Base-by-base conservation (phyloP, 805 yeast species). In the Kluyveromyces dobzhanskii region DNA sequence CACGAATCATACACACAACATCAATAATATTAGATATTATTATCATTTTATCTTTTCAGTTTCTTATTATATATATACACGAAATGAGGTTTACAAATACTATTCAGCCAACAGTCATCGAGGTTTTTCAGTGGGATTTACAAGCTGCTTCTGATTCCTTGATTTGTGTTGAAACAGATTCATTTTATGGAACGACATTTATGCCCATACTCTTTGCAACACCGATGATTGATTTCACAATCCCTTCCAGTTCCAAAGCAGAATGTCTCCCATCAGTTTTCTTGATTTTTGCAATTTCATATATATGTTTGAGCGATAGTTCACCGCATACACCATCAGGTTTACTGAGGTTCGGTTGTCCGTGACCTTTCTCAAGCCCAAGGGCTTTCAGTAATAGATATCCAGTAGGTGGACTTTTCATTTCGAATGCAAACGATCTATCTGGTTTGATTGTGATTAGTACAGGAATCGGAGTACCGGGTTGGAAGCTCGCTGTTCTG, bases 251-350 rank as follows among this genome's bases (percentile, higher is more conserved):
- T 16, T 80, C 84, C 41, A 81, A 64, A 38, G 73, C 70, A 39
- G 78, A 72, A 61, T 87, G 95, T 51, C 81, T 74, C 2, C 76
- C 78, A 61, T 92, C 98, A 1, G 80, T 81, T 59, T 87, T 77
- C 66, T 92, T 92, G 49, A 92, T 81, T 65, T 86, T 82, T 27
- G 98, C 97, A 51, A 92, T 84, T 65, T 90, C 97, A 57, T 85
- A 92, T 21, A 87, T 73, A 58, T 92, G 97, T 61, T 92, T 92
- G 52, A 92, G 70, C 13, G 88, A 77, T 27, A 76, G 60, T 43
- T 65, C 69, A 16, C 96, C 97, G 13, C 78, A 79, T 44, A 46
- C 60, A 9, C 51, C 48, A 13, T 49, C 55, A 9, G 44, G 47
- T 4, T 43, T 44, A 4, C 29, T 39, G 11, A 48, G 33, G 42